phyloP scores from a whole-genome alignment of 306 rosid genomes.

The Arachis hypogaea region DNA sequence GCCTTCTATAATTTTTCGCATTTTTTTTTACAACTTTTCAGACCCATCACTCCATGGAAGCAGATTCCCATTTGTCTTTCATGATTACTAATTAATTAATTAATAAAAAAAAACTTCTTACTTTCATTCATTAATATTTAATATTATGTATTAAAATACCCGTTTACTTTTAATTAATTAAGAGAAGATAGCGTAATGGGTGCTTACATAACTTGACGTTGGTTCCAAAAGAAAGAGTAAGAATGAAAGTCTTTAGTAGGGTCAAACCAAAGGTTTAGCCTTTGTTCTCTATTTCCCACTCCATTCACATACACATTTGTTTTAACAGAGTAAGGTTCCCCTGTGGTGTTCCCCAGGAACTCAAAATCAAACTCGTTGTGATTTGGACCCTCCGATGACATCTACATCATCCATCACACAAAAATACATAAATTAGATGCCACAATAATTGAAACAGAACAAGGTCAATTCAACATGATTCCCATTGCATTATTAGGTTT shows the following conservation, averaged over 20 bases:
- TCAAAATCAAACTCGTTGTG: conserved; percentile 94
- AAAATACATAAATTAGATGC: conserved; percentile 17
- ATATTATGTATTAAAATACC: neutral
- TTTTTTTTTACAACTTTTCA: conserved; percentile 31
- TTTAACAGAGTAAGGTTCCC: conserved; percentile 87
- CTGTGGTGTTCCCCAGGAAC: conserved; percentile 82
- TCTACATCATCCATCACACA: conserved; percentile 41
- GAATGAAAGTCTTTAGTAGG: conserved; percentile 81
- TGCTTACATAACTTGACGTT: conserved; percentile 89
- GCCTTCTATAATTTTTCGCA: neutral
- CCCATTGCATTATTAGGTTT: neutral
- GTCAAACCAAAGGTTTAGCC: conserved; percentile 92
- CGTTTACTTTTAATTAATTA: neutral
- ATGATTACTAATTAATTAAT: too few relatives aligned
- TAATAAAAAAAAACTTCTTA: too few relatives aligned
- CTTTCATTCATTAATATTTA: too few relatives aligned
- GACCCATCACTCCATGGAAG: neutral
- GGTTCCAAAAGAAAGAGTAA: conserved; percentile 87
- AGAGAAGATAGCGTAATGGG: neutral
- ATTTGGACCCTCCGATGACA: conserved; percentile 87
- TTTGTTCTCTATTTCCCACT: conserved; percentile 87
- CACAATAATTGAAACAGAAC: conserved; percentile 6
- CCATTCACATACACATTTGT: conserved; percentile 90
- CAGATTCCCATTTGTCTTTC: neutral
- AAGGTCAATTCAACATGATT: conserved; percentile 12